Base-by-base conservation (phyloP, 768 basidiomycete genomes). In the Russula lepida region DNA sequence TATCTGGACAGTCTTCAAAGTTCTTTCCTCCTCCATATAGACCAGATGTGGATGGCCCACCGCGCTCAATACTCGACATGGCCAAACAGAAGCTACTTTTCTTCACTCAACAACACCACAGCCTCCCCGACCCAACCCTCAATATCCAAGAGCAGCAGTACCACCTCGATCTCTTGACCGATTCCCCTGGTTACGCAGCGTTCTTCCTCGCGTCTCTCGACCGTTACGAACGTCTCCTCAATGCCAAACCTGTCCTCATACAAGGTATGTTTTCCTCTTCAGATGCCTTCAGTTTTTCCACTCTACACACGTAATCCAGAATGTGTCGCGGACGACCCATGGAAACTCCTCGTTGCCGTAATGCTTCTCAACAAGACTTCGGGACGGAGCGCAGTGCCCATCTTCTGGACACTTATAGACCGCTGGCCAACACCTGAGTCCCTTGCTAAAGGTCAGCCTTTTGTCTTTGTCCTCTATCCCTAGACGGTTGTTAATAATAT, bases 311-410 rank as follows among this genome's bases (percentile, higher is more conserved):
- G 6, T 48, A 25, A 35, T n/a, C 25, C 57, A 86, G 83, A 85
- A 67, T 69, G 67, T 48, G 73, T 87, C 25, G 75, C 78, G 0
- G 70, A 78, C 21, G 77, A 84, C 65, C 84, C 85, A 6, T 89
- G 87, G 85, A 86, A 83, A 69, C 70, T 90, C 37, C 74, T 90
- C 7, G 75, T 89, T 21, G 84, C 83, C 1, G 82, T 81, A 6
- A 83, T 79, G 37, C 73, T 90, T 6, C 78, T 90, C 21, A 90
- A 91, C 68, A 84, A 85, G 68, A 89, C 89, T 0, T 72, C 81
- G 0, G 87, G 84, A 15, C 80, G 78, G 66, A 71, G 77, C 19
- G 84, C 86, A 9, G 77, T 87, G 33, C 89, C 88, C 3, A 75
- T 85, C 13, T 88, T 88, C 66, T 81, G 79, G 77, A 70, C 74